Conservation (phyloP, 139 green algal genomes). For the Dunaliella primolecta region DNA sequence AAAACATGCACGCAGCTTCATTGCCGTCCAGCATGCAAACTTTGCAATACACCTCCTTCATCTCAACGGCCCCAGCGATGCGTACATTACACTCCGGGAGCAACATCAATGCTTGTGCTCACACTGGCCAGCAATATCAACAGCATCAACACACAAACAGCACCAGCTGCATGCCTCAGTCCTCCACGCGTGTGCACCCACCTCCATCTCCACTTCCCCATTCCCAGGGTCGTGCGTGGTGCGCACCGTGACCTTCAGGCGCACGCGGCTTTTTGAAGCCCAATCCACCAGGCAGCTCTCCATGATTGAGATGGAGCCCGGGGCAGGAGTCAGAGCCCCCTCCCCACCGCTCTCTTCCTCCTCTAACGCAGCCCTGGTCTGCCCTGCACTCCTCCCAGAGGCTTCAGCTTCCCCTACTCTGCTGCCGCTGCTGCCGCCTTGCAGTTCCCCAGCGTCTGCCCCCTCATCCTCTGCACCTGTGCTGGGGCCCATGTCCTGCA, state of each 20-base stretch:
- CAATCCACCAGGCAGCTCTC: conserved; percentile 34
- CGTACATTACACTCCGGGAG: too few relatives aligned
- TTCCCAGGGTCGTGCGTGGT: conserved; percentile 28
- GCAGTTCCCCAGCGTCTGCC: too few relatives aligned
- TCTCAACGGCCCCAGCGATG: too few relatives aligned
- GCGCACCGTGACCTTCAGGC: conserved; percentile 35
- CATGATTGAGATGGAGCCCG: conserved; percentile 21
- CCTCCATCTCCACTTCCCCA: conserved; percentile 45
- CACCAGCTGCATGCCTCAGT: too few relatives aligned
- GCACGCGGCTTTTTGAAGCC: conserved; percentile 19
- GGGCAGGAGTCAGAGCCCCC: background rate
- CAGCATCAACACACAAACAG: too few relatives aligned
- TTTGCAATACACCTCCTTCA: too few relatives aligned
- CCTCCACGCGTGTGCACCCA: too few relatives aligned
- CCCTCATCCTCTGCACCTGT: background rate
- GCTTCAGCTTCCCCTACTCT: background rate
- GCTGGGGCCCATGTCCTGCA: background rate
- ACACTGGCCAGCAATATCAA: too few relatives aligned
- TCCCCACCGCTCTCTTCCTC: conserved; percentile 13
- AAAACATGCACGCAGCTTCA: too few relatives aligned
- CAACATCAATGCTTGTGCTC: too few relatives aligned
- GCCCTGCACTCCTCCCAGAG: background rate
- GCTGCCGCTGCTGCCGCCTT: background rate
- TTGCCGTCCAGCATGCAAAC: too few relatives aligned
- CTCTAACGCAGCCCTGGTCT: background rate